phyloP scores from a whole-genome alignment of 306 rosid species.

The Cyamopsis tetragonoloba region DNA sequence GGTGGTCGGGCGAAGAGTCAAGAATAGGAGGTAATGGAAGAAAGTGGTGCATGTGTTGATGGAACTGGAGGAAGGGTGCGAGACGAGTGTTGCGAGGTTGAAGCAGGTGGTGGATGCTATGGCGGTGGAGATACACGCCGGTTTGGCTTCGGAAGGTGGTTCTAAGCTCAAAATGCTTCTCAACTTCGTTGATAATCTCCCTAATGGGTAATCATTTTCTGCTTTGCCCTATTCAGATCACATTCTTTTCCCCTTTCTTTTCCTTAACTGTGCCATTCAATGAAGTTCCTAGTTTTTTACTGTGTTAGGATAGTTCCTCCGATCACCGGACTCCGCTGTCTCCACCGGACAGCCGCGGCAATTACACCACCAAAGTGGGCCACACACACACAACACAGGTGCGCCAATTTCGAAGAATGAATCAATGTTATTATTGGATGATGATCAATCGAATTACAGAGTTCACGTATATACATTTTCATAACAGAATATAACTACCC shows the following conservation, averaged over 20 bases:
- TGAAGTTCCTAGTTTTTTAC: neutral
- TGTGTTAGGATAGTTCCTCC: too few relatives aligned
- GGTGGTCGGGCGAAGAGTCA: slow-evolving; percentile 67
- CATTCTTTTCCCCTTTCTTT: neutral
- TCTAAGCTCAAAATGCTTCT: slow-evolving; percentile 97
- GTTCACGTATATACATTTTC: too few relatives aligned
- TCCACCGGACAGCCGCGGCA: too few relatives aligned
- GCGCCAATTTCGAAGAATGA: too few relatives aligned
- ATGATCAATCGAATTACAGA: too few relatives aligned
- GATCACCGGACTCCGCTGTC: too few relatives aligned
- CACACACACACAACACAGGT: too few relatives aligned
- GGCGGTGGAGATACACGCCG: slow-evolving; percentile 99
- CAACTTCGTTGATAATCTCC: slow-evolving; percentile 80
- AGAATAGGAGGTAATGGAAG: slow-evolving; percentile 71
- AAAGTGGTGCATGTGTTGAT: slow-evolving; percentile 57
- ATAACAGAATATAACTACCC: too few relatives aligned
- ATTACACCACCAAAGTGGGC: too few relatives aligned
- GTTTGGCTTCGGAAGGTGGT: slow-evolving; percentile 94
- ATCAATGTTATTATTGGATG: too few relatives aligned
- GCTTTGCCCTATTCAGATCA: neutral
- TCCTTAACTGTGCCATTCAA: slow-evolving; percentile 29
- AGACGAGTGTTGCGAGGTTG: slow-evolving; percentile 60
- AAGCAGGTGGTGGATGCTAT: slow-evolving; percentile 89
- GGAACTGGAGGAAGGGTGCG: slow-evolving; percentile 73
- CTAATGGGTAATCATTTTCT: slow-evolving; percentile 66